Base-by-base conservation (phyloP, 2,329 filamentous ascomycete genomes). In the Coleophoma cylindrospora region DNA sequence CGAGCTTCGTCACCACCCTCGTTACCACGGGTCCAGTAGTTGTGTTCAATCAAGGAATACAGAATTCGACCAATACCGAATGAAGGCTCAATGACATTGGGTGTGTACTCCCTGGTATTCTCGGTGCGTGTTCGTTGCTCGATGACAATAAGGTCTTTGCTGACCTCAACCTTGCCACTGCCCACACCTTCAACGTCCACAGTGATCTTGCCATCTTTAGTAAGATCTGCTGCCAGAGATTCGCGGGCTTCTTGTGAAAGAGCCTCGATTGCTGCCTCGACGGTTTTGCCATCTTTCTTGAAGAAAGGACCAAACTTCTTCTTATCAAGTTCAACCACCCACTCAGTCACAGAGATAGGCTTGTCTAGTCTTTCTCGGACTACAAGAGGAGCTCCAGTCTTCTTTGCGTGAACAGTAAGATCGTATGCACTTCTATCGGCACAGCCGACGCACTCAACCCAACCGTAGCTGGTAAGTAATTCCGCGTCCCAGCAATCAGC, bases 401-500 rank as follows among this genome's bases (percentile, higher is more conserved):
- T 91, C 73, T 96, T 92, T 66, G 87, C 85, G 71, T 97, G 94
- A 10, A 96, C 91, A 34, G 83, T 87, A 67, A 97, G 70, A 70
- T 99, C 94, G 69, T 96, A 99, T 17, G 94, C 94, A 66, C 89
- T 95, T 63, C 94, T 84, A 68, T 96, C 92, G 54, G 94, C 94
- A 69, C 94, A 97, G 55, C 94, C 94, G 63, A 97, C 92, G 68
- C 92, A 97, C 75, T 99, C 94, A 56, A 97, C 89, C 94, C 94
- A 99, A 67, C 94, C 94, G 64, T 91, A 91, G 54, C 87, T 91
- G 51, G 89, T 97, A 55, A 87, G 76, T 49, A 99, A 75, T 70
- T 99, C 94, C 13, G 91, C 92, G 70, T 99, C 94, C 94, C 94
- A 97, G 74, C 94, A 99, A 74, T 99, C 94, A 50, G 85, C 81